Conservation (phyloP, 2,329 filamentous ascomycete genomes). For the Cephalotrichum gorgonifer region DNA sequence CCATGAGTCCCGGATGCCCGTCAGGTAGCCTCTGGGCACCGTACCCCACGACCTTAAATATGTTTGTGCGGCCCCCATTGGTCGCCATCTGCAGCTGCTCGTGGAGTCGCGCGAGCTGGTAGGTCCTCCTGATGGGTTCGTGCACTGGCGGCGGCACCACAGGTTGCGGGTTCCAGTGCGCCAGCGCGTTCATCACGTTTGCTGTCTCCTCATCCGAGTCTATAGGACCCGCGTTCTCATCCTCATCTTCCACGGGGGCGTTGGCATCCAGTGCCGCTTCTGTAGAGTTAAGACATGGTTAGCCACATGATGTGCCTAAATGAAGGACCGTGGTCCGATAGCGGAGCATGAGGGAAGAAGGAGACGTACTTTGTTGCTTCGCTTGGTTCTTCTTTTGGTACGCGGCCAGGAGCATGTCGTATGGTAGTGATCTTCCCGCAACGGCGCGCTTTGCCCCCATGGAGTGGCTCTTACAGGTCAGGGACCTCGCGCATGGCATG, state of each 20-base stretch:
- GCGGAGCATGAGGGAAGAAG: too few relatives aligned
- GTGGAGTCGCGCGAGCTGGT: slow-evolving; percentile 51
- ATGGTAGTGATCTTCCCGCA: slow-evolving; percentile 75
- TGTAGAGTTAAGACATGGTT: slow-evolving; percentile 24
- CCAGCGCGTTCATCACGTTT: slow-evolving; percentile 72
- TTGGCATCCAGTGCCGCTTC: slow-evolving; percentile 93
- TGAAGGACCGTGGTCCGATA: neutral
- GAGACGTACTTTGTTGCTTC: slow-evolving; percentile 77
- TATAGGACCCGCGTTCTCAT: slow-evolving; percentile 72
- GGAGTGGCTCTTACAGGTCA: slow-evolving; percentile 91
- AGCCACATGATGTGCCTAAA: neutral
- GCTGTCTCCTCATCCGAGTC: slow-evolving; percentile 94
- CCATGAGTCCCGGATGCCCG: slow-evolving; percentile 32
- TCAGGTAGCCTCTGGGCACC: slow-evolving; percentile 45
- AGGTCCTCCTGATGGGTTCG: slow-evolving; percentile 51
- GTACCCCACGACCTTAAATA: slow-evolving; percentile 49
- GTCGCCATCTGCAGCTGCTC: slow-evolving; percentile 58
- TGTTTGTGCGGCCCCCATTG: slow-evolving; percentile 54
- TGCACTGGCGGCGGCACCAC: slow-evolving; percentile 57
- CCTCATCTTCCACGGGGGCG: slow-evolving; percentile 77
- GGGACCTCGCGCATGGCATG: slow-evolving; percentile 72
- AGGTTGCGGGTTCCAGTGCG: slow-evolving; percentile 68
- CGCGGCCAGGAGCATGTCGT: slow-evolving; percentile 80
- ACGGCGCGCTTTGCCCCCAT: slow-evolving; percentile 92
- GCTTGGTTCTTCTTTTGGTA: slow-evolving; percentile 99